These are phyloP conservation scores for Sclerotinia spermophila DNA, from an alignment of 2,329 filamentous ascomycete genomes.

Conservation along the genomic window DNA sequence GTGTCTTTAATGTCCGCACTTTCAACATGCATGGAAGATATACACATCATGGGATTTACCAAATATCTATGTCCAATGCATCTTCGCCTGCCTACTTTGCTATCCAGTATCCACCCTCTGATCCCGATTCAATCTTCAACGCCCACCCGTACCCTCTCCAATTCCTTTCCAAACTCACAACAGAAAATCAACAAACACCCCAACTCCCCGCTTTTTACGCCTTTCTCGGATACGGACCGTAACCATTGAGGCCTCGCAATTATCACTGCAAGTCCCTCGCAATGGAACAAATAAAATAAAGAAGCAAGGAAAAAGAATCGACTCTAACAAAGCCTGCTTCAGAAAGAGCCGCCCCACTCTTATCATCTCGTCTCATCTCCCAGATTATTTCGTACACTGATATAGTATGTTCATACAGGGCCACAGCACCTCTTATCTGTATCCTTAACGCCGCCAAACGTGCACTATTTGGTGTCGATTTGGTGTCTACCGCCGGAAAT, in stretches of 20 bases:
- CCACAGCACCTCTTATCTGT: constrained; percentile 5
- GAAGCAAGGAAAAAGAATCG: neutral
- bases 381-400: constrained; percentile 16
- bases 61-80: constrained; percentile 1
- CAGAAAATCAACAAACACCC: neutral
- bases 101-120: neutral
- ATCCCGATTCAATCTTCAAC: constrained; percentile 6
- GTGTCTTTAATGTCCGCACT: neutral
- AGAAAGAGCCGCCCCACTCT: constrained; percentile 10
- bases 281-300: neutral
- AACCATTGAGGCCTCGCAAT: constrained; percentile 1
- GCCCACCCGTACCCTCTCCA: neutral
- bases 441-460: constrained; percentile 7
- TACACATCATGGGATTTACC: constrained; percentile 7
- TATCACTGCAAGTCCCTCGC: neutral
- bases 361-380: constrained; percentile 5
- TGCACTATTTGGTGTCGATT: neutral
- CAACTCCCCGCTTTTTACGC: constrained; percentile 3
- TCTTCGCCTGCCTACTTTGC: neutral
- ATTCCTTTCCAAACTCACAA: constrained; percentile 9
- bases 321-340: constrained; percentile 20
- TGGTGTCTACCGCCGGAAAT: constrained; percentile 4
- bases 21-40: constrained; percentile 7
- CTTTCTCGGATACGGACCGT: neutral
- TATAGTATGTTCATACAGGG: constrained; percentile 19